Evolutionary conservation across 768 basidiomycete genomes (phyloP).

Genomic region (Russula griseocarnosa): DNA sequence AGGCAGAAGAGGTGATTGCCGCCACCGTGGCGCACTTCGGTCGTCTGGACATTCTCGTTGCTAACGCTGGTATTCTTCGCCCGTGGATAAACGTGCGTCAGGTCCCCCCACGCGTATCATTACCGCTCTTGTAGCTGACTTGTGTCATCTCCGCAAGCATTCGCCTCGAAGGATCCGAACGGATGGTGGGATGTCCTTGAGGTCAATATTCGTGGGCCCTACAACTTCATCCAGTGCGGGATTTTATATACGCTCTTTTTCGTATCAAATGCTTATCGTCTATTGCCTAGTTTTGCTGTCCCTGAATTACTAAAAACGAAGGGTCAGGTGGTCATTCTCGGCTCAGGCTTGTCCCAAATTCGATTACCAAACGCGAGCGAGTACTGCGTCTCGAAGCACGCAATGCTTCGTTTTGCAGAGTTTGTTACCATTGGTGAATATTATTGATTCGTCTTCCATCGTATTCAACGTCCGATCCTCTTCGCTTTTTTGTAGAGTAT

Average conservation of each 20-base stretch:
- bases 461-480: background rate
- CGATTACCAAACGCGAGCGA: background rate
- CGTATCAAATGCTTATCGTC: background rate
- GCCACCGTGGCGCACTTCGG: too few species aligned
- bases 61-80: too few species aligned
- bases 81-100: too few species aligned
- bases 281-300: background rate
- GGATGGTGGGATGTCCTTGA: too few species aligned
- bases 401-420: background rate
- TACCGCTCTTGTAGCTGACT: too few species aligned
- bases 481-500: background rate
- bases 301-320: conserved; percentile 4
- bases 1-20: background rate
- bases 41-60: too few species aligned
- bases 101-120: background rate
- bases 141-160: too few species aligned
- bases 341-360: background rate
- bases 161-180: too few species aligned
- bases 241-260: background rate
- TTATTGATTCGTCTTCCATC: background rate
- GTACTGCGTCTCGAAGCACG: conserved; percentile 6
- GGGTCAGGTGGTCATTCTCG: background rate
- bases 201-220: too few species aligned
- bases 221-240: too few species aligned
- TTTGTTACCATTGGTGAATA: conserved; percentile 12